phyloP scores from a whole-genome alignment of 83 land plant species.

The Diphasiastrum complanatum region DNA sequence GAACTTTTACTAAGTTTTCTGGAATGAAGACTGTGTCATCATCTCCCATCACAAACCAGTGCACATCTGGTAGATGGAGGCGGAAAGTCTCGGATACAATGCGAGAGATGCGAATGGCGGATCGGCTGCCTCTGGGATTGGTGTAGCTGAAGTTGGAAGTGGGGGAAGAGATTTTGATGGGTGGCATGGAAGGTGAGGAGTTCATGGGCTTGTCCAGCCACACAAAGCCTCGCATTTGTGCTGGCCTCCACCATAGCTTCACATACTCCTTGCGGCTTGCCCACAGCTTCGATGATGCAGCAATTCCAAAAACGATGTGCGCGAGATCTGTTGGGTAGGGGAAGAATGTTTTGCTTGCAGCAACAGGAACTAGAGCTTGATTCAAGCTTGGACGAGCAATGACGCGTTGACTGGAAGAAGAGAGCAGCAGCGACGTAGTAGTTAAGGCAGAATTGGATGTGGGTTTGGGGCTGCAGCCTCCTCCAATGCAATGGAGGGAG shows the following conservation, averaged over 20 bases:
- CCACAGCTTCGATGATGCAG: slow-evolving; percentile 58
- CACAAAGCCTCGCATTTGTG: slow-evolving; percentile 38
- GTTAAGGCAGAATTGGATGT: no score
- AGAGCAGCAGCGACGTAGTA: no score
- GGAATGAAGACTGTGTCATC: slow-evolving; percentile 81
- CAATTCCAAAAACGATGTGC: slow-evolving; percentile 57
- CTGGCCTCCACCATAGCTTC: no score
- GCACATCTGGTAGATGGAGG: slow-evolving; percentile 41
- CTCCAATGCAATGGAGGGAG: no score
- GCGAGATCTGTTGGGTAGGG: no score
- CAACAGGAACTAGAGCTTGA: no score
- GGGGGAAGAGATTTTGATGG: slow-evolving; percentile 46
- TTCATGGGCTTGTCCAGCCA: slow-evolving; percentile 17
- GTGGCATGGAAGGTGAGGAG: slow-evolving; percentile 20
- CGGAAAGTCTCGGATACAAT: slow-evolving; percentile 51
- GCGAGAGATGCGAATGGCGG: slow-evolving; percentile 69
- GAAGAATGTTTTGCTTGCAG: no score
- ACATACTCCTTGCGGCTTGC: slow-evolving; percentile 33
- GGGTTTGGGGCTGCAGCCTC: no score
- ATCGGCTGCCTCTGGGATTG: slow-evolving; percentile 49
- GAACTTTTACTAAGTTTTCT: slow-evolving; percentile 58
- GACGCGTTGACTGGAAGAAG: no score
- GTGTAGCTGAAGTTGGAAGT: slow-evolving; percentile 54
- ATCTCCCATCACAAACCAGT: slow-evolving; percentile 94
- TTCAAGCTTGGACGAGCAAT: no score